phyloP scores from a whole-genome alignment of 2,329 filamentous ascomycete species.

The Colletotrichum liaoningense region DNA sequence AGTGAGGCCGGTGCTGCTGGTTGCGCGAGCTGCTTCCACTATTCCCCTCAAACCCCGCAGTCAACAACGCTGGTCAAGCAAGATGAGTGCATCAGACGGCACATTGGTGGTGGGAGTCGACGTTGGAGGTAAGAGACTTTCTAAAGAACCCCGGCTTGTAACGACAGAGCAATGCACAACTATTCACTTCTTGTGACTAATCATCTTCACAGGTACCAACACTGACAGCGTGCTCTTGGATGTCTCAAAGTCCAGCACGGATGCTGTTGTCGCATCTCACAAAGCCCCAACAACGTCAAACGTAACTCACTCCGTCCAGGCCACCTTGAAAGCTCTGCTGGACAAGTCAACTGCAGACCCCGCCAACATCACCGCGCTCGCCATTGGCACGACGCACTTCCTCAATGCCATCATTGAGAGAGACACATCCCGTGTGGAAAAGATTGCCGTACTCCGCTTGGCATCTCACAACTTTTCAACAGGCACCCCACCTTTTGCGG shows the following conservation, averaged over 20 bases:
- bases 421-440: constrained; percentile 58
- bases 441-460: constrained; percentile 65
- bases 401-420: constrained; percentile 69
- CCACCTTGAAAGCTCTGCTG: constrained; percentile 58
- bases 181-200: neutral
- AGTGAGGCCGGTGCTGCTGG: neutral
- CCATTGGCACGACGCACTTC: constrained; percentile 68
- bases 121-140: constrained; percentile 30
- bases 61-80: neutral
- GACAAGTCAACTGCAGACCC: constrained; percentile 42
- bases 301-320: constrained; percentile 58
- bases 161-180: neutral
- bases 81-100: constrained; percentile 25
- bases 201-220: constrained; percentile 54
- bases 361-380: constrained; percentile 57
- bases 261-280: constrained; percentile 42
- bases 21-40: neutral
- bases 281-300: constrained; percentile 62
- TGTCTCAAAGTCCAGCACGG: constrained; percentile 27
- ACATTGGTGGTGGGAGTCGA: constrained; percentile 35
- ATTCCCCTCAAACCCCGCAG: neutral
- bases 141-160: neutral
- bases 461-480: constrained; percentile 63
- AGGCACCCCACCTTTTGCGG: constrained; percentile 61
- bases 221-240: constrained; percentile 65